Percentiles rank a stretch among this genome's conserved stretches.
Evolutionary conservation across 208 protist genomes (phyloP).

Genomic region (Leishmania mexicana): DNA sequence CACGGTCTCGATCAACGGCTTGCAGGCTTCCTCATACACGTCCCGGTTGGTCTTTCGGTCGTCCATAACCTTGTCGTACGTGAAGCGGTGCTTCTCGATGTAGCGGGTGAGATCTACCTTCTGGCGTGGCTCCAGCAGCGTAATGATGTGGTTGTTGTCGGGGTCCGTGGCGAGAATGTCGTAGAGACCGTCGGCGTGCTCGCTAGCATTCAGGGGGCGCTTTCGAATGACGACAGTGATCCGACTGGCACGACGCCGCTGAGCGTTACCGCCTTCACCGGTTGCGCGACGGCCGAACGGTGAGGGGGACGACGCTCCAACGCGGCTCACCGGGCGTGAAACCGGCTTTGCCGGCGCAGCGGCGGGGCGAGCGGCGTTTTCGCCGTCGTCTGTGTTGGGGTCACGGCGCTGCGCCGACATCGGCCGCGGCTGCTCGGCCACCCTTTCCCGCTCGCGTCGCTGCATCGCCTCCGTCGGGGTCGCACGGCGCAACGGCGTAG

Average conservation of each 20-base stretch:
- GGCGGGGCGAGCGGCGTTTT: conserved; percentile 18
- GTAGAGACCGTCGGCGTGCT: conserved; percentile 77
- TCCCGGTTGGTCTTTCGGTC: conserved; percentile 90
- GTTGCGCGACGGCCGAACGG: conserved; percentile 41
- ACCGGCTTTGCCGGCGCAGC: conserved; percentile 37
- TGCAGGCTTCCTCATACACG: conserved; percentile 91
- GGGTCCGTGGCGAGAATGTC: conserved; percentile 91
- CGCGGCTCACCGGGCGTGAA: conserved; percentile 72
- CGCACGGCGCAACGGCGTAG: conserved; percentile 29
- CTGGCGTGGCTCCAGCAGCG: conserved; percentile 87
- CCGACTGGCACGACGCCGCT: conserved; percentile 60
- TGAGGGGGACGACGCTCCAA: conserved; percentile 54
- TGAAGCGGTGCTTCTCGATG: conserved; percentile 96
- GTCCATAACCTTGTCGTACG: conserved; percentile 96
- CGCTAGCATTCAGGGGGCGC: conserved; percentile 83
- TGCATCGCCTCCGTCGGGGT: conserved; percentile 21
- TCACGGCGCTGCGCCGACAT: conserved; percentile 51
- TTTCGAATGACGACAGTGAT: conserved; percentile 93
- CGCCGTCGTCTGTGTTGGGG: conserved; percentile 41
- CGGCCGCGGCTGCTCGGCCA: conserved; percentile 23
- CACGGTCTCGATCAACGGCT: conserved; percentile 90
- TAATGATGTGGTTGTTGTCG: conserved; percentile 78
- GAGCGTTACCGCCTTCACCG: conserved; percentile 20
- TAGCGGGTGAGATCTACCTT: conserved; percentile 97
- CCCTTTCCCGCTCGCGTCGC: conserved; percentile 29